A percentile compares a stretch with the other conserved stretches of the same genome.
Evolutionary conservation across 108 stramenopile species (phyloP).

Genomic region (Skeletonema tropicum): DNA sequence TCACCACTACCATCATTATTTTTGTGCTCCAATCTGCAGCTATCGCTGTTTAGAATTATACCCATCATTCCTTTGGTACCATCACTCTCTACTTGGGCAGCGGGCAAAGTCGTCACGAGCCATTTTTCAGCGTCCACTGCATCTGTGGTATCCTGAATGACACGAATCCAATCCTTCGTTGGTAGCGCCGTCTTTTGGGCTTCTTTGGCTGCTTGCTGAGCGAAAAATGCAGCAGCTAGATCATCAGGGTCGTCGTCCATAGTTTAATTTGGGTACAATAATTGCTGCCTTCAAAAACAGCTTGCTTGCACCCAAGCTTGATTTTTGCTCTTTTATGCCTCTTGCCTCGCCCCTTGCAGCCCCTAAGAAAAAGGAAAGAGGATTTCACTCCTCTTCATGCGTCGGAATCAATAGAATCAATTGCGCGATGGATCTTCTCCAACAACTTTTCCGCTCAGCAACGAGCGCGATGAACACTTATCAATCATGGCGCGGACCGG

Average conservation of each 20-base stretch:
- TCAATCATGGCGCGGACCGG: too few species aligned
- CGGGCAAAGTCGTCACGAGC: constrained; percentile 26
- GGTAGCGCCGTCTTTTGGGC: constrained; percentile 28
- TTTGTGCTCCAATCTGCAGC: neutral
- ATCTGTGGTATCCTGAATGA: constrained; percentile 5
- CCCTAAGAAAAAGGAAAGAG: too few species aligned
- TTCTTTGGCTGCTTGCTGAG: constrained; percentile 34
- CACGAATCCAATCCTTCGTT: constrained; percentile 35
- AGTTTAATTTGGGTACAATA: too few species aligned
- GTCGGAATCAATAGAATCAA: too few species aligned
- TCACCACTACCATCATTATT: neutral
- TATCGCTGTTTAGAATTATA: constrained; percentile 9
- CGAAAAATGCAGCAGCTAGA: constrained; percentile 43
- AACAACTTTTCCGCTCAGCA: too few species aligned
- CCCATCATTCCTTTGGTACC: constrained; percentile 10
- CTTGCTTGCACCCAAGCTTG: too few species aligned
- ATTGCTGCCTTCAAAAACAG: too few species aligned
- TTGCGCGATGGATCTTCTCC: too few species aligned
- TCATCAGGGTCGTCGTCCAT: constrained; percentile 42
- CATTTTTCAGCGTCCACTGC: constrained; percentile 1
- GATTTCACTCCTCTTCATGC: too few species aligned
- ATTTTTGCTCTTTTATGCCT: too few species aligned
- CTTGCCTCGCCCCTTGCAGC: too few species aligned
- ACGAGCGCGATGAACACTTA: too few species aligned
- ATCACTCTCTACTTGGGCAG: neutral